Conservation (phyloP, 1,139 yeast species). For the Diutina scorzettiae region DNA sequence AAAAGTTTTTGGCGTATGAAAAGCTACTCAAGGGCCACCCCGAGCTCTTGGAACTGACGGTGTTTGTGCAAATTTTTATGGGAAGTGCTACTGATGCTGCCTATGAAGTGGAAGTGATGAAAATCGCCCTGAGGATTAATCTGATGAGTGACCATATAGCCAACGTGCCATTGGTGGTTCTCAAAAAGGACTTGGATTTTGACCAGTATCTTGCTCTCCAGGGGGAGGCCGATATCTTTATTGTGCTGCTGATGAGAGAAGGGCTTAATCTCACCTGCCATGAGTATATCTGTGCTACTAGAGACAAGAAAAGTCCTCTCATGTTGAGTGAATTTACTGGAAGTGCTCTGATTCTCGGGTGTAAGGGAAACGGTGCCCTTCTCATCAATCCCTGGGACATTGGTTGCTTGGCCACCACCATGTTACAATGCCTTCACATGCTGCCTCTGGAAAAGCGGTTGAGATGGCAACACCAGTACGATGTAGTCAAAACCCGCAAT, state of each 20-base stretch:
- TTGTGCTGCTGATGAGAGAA: slow-evolving; percentile 86
- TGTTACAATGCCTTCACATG: slow-evolving; percentile 57
- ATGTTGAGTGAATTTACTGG: slow-evolving; percentile 91
- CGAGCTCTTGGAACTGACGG: slow-evolving; percentile 53
- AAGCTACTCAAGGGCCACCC: slow-evolving; percentile 63
- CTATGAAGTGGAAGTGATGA: slow-evolving; percentile 61
- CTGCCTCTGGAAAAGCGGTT: slow-evolving; percentile 37
- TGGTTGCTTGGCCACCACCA: slow-evolving; percentile 48
- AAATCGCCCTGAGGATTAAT: slow-evolving; percentile 78
- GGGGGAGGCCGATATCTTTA: slow-evolving; percentile 76
- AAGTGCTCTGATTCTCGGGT: slow-evolving; percentile 59
- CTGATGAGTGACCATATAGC: slow-evolving; percentile 63
- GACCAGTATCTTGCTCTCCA: slow-evolving; percentile 81
- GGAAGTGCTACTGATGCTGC: slow-evolving; percentile 42
- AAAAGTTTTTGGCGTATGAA: slow-evolving; percentile 81
- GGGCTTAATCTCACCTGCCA: slow-evolving; percentile 96
- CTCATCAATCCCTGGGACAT: slow-evolving; percentile 89
- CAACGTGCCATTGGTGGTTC: slow-evolving; percentile 69
- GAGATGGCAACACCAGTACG: slow-evolving; percentile 53
- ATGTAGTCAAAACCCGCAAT: slow-evolving; percentile 52
- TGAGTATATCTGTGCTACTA: slow-evolving; percentile 75
- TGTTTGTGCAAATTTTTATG: slow-evolving; percentile 73
- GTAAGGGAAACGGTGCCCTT: slow-evolving; percentile 50
- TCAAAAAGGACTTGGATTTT: slow-evolving; percentile 82
- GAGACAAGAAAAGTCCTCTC: slow-evolving; percentile 65